Evolutionary conservation across 2,329 filamentous ascomycete species (phyloP).

Genomic region (Leptographium flavum): DNA sequence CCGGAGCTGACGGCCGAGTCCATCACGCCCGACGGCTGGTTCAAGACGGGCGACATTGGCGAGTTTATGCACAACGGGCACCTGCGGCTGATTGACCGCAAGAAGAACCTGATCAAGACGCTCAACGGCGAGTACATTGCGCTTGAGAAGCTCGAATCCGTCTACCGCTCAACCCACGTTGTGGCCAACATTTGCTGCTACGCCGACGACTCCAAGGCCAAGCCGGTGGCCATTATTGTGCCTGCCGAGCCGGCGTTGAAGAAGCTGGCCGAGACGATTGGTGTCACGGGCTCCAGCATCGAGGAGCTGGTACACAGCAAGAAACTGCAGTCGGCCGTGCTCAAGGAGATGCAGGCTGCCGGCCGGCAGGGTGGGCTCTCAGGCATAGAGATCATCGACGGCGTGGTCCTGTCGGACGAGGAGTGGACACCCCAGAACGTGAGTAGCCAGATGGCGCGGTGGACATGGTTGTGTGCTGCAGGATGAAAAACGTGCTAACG

Average conservation of each 20-base stretch:
- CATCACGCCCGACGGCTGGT: constrained; percentile 65
- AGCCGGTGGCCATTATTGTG: constrained; percentile 42
- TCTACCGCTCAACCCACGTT: constrained; percentile 34
- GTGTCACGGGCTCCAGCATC: constrained; percentile 35
- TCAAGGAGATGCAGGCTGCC: constrained; percentile 48
- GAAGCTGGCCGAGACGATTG: constrained; percentile 31
- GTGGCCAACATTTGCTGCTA: constrained; percentile 44
- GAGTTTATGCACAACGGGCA: constrained; percentile 62
- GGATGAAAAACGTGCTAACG: background rate
- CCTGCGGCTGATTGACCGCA: constrained; percentile 64
- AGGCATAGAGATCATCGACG: constrained; percentile 57
- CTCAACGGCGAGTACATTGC: constrained; percentile 73
- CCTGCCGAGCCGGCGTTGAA: constrained; percentile 40
- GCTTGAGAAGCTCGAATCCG: constrained; percentile 52
- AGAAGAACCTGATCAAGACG: constrained; percentile 83
- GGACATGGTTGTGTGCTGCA: background rate
- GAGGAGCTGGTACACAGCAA: constrained; percentile 56
- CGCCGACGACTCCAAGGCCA: constrained; percentile 33
- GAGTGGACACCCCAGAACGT: constrained; percentile 67
- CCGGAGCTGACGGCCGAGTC: constrained; percentile 59
- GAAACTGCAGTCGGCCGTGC: constrained; percentile 47
- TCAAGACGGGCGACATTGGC: constrained; percentile 76
- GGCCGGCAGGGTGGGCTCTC: constrained; percentile 48
- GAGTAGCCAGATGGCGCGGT: too few species aligned
- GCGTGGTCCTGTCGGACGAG: constrained; percentile 56